Conservation (phyloP, 345 rosid species). For the Pistacia vera region DNA sequence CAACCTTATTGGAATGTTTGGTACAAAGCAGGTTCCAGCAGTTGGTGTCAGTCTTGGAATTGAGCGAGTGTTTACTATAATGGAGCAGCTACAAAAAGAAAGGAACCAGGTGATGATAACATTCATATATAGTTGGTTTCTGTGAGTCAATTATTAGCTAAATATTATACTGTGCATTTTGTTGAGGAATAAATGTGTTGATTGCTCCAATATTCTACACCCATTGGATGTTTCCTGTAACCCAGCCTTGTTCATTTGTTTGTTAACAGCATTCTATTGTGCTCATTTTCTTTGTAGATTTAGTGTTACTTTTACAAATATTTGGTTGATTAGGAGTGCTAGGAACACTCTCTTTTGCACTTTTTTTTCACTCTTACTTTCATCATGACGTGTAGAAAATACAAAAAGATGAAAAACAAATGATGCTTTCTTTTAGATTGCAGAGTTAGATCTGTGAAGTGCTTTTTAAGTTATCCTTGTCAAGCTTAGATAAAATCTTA, state of each 20-base stretch:
- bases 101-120: conserved; percentile 53
- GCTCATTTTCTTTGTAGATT: not conserved
- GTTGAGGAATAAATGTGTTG: not conserved
- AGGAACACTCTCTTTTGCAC: too few relatives aligned
- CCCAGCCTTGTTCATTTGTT: not conserved
- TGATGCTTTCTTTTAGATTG: not conserved
- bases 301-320: not conserved
- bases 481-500: not conserved
- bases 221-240: not conserved
- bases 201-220: not conserved
- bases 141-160: not conserved
- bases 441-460: not conserved
- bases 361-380: too few relatives aligned
- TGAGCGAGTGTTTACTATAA: conserved; percentile 82
- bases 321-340: too few relatives aligned
- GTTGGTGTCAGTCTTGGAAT: conserved; percentile 96
- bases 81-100: conserved; percentile 74
- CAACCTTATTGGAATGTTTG: conserved; percentile 88
- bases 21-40: conserved; percentile 86
- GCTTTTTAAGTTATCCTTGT: not conserved
- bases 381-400: not conserved
- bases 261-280: not conserved
- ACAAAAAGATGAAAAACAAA: too few relatives aligned
- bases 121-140: not conserved
- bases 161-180: too few relatives aligned